Evolutionary conservation across 225 moss, liverwort and hornwort species (phyloP), one percentile per base, ranked within the genome.

Genomic region (Lunularia cruciata): DNA sequence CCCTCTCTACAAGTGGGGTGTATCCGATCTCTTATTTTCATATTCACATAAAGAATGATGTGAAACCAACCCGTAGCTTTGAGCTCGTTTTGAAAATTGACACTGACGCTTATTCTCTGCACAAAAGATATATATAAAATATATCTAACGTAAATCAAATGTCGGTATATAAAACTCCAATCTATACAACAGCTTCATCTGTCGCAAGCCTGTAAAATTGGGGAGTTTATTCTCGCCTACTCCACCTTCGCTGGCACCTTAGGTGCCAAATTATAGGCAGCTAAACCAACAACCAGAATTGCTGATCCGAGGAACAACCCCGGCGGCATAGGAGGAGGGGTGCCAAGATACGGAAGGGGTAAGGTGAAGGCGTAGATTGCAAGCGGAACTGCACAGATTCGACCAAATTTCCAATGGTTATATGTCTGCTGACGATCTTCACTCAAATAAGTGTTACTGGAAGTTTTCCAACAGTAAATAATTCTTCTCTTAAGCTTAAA

Each of bases 321-420:
- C n/a, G 88, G 81, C 11, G 92, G 84, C 35, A 88, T 65, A 8
- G 85, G 72, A n/a, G 92, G 77, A n/a, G 95, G 90, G 52, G 73
- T 60, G 26, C 88, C 95, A 0, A 95, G 74, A 64, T 84, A 86
- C 13, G 95, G 95, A 75, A 92, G 88, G 1, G 86, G 89, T 47
- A 92, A 77, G 48, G 95, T 92, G 75, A 95, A 95, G 1, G 84
- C 88, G 79, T 73, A 92, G 42, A 95, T 90, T 4, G 92, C 76
- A 43, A 95, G 86, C 48, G 95, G 95, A 46, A 95, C 92, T 66
- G 95, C 65, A 67, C 45, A 72, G 12, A 78, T 1, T 47, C 30
- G 46, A 8, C 0, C 5, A 39, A 3, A 5, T 10, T 3, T 10
- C 16, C 43, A 43, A 43, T n/a, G 16, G 16, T 52, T 10, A 52